A percentile compares a stretch with the other conserved stretches of the same genome.
phyloP scores from a whole-genome alignment of 371 early-diverging fungal species.

The Gilbertella persicaria region DNA sequence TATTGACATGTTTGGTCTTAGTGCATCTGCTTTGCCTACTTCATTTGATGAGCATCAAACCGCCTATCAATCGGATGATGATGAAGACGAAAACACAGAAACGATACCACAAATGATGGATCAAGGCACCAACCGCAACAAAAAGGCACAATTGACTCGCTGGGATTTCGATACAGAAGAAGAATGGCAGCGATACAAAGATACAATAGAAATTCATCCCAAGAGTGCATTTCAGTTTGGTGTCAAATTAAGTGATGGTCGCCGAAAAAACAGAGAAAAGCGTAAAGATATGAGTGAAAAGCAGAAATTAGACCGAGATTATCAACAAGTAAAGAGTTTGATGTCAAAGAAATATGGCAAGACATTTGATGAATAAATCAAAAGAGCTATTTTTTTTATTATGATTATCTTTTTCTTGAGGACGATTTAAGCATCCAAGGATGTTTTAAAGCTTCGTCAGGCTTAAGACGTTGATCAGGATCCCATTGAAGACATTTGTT shows the following conservation, averaged over 20 bases:
- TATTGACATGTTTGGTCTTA: constrained; percentile 49
- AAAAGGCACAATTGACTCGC: constrained; percentile 67
- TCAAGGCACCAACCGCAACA: constrained; percentile 70
- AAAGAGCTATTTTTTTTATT: not conserved
- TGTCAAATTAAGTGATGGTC: constrained; percentile 75
- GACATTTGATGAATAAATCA: constrained; percentile 18
- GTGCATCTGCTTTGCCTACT: constrained; percentile 46
- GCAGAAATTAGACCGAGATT: constrained; percentile 68
- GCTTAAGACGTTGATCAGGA: constrained; percentile 80
- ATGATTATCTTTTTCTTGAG: constrained; percentile 2
- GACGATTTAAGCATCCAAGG: constrained; percentile 50
- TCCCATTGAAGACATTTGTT: constrained; percentile 83
- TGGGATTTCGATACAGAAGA: constrained; percentile 83
- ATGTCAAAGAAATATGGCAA: constrained; percentile 69
- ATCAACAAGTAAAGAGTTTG: constrained; percentile 64
- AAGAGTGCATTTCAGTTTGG: constrained; percentile 81
- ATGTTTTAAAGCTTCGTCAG: constrained; percentile 77
- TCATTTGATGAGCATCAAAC: constrained; percentile 46
- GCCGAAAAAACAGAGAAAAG: constrained; percentile 55
- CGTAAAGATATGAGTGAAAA: constrained; percentile 52
- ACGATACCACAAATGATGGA: constrained; percentile 60
- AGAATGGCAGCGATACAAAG: constrained; percentile 74
- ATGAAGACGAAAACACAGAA: constrained; percentile 30
- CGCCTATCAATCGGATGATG: constrained; percentile 61
- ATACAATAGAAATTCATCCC: constrained; percentile 67